A percentile compares a stretch with the other conserved stretches of the same genome.
Conservation (phyloP, 2,329 filamentous ascomycete genomes). For the Calonectria pseudoturangicola region DNA sequence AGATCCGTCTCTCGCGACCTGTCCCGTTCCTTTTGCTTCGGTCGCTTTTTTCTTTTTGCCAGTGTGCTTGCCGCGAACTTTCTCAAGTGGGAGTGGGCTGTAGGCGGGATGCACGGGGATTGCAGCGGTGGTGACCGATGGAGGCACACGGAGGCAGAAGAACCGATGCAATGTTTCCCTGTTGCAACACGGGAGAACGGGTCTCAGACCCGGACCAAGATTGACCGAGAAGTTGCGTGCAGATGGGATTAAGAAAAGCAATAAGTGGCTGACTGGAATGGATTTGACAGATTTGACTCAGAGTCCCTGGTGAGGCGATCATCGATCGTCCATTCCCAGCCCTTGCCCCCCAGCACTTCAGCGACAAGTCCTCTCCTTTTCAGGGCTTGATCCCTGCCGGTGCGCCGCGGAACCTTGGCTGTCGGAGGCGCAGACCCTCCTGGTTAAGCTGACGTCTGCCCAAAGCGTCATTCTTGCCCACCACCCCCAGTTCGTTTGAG, state of each 20-base stretch:
- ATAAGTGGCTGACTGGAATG: slow-evolving; percentile 51
- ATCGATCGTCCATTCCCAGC: slow-evolving; percentile 48
- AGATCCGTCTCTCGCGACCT: slow-evolving; percentile 34
- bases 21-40: slow-evolving; percentile 23
- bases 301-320: slow-evolving; percentile 50
- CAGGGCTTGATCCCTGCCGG: slow-evolving; percentile 49
- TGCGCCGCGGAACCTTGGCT: slow-evolving; percentile 46
- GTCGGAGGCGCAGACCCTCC: slow-evolving; percentile 44
- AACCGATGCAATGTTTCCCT: slow-evolving; percentile 28
- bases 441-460: slow-evolving; percentile 44
- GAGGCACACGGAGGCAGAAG: slow-evolving; percentile 28
- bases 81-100: slow-evolving; percentile 29
- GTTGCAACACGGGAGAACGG: slow-evolving; percentile 36
- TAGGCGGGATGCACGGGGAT: slow-evolving; percentile 35
- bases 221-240: slow-evolving; percentile 47
- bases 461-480: slow-evolving; percentile 22
- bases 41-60: slow-evolving; percentile 15
- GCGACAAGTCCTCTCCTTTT: slow-evolving; percentile 40
- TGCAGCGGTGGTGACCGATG: slow-evolving; percentile 20
- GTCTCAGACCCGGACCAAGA: slow-evolving; percentile 36
- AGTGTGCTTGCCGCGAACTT: slow-evolving; percentile 15
- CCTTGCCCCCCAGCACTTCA: slow-evolving; percentile 34
- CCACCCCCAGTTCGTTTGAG: slow-evolving; percentile 25
- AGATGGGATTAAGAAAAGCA: slow-evolving; percentile 49
- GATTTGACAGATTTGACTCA: slow-evolving; percentile 56